These are phyloP conservation scores for Umbilicus rupestris DNA, from an alignment of 164 flowering plant species.

Conservation along the genomic window DNA sequence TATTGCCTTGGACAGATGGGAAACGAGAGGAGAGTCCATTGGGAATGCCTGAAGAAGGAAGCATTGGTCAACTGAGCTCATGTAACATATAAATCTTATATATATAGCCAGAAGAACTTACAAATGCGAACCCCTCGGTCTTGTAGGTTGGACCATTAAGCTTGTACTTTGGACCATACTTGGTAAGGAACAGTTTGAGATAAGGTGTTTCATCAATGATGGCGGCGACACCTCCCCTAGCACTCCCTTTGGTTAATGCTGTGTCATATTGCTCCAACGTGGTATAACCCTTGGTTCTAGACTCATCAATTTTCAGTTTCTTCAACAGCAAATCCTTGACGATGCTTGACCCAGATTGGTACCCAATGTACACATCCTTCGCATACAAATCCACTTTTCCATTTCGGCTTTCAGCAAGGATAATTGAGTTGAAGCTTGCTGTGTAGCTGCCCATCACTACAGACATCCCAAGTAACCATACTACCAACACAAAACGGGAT, in stretches of 20 bases:
- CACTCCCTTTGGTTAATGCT: background rate
- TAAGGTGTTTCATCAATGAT: conserved; percentile 8
- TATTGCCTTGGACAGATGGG: conserved; percentile 1
- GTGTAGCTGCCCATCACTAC: background rate
- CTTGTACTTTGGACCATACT: background rate
- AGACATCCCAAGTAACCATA: background rate
- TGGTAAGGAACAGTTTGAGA: conserved; percentile 3
- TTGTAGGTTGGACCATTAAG: conserved; percentile 5
- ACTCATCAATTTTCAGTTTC: background rate
- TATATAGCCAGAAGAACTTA: background rate
- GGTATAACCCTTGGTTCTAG: background rate
- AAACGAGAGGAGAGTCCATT: background rate
- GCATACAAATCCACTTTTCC: background rate
- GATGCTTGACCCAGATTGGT: background rate
- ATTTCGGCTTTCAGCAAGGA: background rate
- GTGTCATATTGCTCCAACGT: conserved; percentile 2
- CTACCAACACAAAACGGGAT: background rate
- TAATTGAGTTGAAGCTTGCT: background rate
- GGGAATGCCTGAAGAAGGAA: conserved; percentile 7
- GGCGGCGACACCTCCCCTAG: conserved; percentile 10
- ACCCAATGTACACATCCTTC: conserved; percentile 6
- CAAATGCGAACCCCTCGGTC: background rate
- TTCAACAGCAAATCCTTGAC: conserved; percentile 5
- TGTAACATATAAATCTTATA: background rate
- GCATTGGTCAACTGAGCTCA: background rate